Evolutionary conservation across 148 eudicot genomes (phyloP), one percentile per base, ranked within the genome.

Genomic region (Polygonum aviculare): DNA sequence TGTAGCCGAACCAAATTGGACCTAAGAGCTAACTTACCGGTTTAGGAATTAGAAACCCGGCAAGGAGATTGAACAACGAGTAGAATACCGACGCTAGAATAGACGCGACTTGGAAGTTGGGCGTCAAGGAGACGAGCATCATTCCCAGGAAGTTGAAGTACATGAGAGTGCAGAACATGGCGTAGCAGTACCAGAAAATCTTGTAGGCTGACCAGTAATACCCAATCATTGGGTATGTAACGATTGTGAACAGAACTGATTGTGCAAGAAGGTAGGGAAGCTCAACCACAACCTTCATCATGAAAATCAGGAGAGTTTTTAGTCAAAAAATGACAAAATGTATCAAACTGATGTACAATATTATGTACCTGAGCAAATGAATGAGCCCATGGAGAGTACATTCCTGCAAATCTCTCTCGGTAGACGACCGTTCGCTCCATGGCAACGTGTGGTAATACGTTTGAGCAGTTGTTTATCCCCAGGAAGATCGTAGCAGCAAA

Each of bases 331-430:
- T 5, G 12, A 15, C 41, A n/a, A 67, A 67, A 35, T 5, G 12
- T 14, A 38, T 65, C 35, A 36, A 12, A 60, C 0, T 14, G 41
- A 14, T 7, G 44, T 16, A 36, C 2, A 9, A 67, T 14, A 3
- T 16, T 38, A 12, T 67, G 41, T 35, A 94, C 98, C 97, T 94
- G 98, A 31, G 97, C 94, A 73, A 86, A 84, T 74, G 93, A 84
- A 81, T 88, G 88, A 41, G 91, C 91, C 94, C 89, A 90, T 6
- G 91, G 79, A 41, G 87, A 84, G 79, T 93, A 91, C 97, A 90
- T 93, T 71, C 95, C 94, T 22, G 97, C 89, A 82, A 90, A 91
- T 79, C 87, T 86, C 80, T 94, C 98, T 54, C 98, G 87, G 79
- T 86, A 91, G 2, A 94, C 71, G 72, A 94, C 93, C 18, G 85